Percentiles rank a stretch among this genome's conserved stretches.
phyloP scores from a whole-genome alignment of 805 yeast genomes.

The Yamadazyma endophytica region DNA sequence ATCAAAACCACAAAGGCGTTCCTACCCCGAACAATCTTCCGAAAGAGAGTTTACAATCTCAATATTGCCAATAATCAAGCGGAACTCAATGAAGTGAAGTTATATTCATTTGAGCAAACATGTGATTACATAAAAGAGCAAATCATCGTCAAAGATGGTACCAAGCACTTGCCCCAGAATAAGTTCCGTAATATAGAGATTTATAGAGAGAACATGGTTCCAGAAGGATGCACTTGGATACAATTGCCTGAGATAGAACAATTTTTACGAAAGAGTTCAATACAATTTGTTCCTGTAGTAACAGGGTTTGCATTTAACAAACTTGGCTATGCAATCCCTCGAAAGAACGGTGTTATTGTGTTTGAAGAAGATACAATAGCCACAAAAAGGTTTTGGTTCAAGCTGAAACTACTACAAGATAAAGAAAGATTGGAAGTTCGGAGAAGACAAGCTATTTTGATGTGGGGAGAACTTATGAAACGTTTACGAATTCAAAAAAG shows the following conservation, averaged over 20 bases:
- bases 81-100: slow-evolving; percentile 15
- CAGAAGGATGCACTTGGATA: slow-evolving; percentile 26
- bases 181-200: slow-evolving; percentile 30
- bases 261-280: slow-evolving; percentile 10
- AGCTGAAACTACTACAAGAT: slow-evolving; percentile 12
- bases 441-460: slow-evolving; percentile 7
- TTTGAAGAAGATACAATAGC: slow-evolving; percentile 10
- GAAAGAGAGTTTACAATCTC: slow-evolving; percentile 14
- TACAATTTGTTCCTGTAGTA: slow-evolving; percentile 28
- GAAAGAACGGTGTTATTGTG: slow-evolving; percentile 25
- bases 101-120: slow-evolving; percentile 27
- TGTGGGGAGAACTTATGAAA: slow-evolving; percentile 13
- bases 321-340: slow-evolving; percentile 22
- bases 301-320: slow-evolving; percentile 24
- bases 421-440: slow-evolving; percentile 2
- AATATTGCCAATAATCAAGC: slow-evolving; percentile 15
- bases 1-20: slow-evolving; percentile 16
- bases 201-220: slow-evolving; percentile 24
- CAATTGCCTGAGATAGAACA: slow-evolving; percentile 17
- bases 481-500: slow-evolving; percentile 15
- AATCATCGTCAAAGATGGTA: slow-evolving; percentile 6
- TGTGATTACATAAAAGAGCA: slow-evolving; percentile 17
- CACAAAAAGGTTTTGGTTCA: slow-evolving; percentile 24
- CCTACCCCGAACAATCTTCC: slow-evolving; percentile 19
- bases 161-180: slow-evolving; percentile 20